Conservation (phyloP, 1,284 basidiomycete genomes). For the Sphaerobolus stellatus region DNA sequence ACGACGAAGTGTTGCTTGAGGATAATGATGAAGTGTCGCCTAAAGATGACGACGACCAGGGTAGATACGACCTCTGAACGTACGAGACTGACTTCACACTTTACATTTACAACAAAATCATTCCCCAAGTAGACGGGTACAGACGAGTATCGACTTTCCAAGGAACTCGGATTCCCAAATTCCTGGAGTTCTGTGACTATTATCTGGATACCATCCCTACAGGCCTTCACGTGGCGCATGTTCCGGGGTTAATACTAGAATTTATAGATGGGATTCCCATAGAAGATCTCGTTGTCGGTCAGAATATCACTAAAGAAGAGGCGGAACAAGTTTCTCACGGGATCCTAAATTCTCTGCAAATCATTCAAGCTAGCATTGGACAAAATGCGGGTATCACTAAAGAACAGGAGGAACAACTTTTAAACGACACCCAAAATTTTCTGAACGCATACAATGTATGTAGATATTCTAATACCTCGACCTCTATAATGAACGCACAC, state of each 20-base stretch:
- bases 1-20: no score
- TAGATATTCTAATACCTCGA: neutral
- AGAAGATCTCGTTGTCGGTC: neutral
- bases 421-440: neutral
- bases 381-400: no score
- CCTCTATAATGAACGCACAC: neutral
- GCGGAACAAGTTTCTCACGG: neutral
- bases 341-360: neutral
- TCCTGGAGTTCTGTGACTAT: conserved; percentile 10
- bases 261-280: conserved; percentile 3
- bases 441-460: neutral
- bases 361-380: no score
- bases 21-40: no score
- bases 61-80: no score
- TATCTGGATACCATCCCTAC: no score
- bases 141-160: conserved; percentile 1
- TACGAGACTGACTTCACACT: no score
- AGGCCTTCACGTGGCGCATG: neutral
- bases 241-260: conserved; percentile 11
- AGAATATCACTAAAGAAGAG: neutral
- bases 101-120: no score
- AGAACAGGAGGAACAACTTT: neutral
- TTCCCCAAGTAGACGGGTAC: neutral
- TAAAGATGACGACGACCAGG: no score
- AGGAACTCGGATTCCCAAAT: conserved; percentile 9